These are phyloP conservation scores for Boletus tomentosulus DNA, from an alignment of 768 basidiomycete species.

Conservation along the genomic window DNA sequence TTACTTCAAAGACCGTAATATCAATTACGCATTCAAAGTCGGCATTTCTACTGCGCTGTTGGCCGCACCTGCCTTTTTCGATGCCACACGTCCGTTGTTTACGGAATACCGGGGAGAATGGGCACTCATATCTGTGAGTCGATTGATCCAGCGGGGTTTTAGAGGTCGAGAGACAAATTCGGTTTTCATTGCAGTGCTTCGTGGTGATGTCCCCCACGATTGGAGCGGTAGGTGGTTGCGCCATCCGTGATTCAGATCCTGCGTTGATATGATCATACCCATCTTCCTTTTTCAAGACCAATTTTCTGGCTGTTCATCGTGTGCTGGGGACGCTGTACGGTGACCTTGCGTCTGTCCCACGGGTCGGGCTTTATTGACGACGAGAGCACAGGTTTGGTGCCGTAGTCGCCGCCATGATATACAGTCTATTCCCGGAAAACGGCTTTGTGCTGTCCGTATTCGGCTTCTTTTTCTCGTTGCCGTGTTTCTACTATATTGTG, in stretches of 20 bases:
- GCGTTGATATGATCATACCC: constrained; percentile 9
- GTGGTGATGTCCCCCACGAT: constrained; percentile 91
- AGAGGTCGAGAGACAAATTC: constrained; percentile 2
- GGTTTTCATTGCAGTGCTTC: constrained; percentile 52
- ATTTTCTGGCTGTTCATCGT: constrained; percentile 79
- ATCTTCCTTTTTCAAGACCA: constrained; percentile 52
- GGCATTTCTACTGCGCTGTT: constrained; percentile 80
- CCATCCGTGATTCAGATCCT: background rate
- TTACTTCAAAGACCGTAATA: constrained; percentile 63
- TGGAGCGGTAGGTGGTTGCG: constrained; percentile 58
- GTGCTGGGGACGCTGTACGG: constrained; percentile 80
- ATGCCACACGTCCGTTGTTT: constrained; percentile 71
- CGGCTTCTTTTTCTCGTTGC: constrained; percentile 86
- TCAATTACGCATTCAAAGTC: constrained; percentile 85
- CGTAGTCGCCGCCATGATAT: constrained; percentile 64
- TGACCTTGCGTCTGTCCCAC: background rate
- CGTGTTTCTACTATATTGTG: constrained; percentile 91
- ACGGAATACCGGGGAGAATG: constrained; percentile 87
- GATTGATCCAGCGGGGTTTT: constrained; percentile 9
- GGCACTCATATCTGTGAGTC: constrained; percentile 85
- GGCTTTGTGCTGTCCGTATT: constrained; percentile 71
- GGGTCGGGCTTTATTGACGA: constrained; percentile 6
- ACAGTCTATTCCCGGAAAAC: constrained; percentile 72
- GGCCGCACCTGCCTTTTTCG: constrained; percentile 85
- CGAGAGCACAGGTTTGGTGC: constrained; percentile 65